These are phyloP conservation scores for Acer saccharum DNA, from an alignment of 345 rosid genomes.

Conservation along the genomic window DNA sequence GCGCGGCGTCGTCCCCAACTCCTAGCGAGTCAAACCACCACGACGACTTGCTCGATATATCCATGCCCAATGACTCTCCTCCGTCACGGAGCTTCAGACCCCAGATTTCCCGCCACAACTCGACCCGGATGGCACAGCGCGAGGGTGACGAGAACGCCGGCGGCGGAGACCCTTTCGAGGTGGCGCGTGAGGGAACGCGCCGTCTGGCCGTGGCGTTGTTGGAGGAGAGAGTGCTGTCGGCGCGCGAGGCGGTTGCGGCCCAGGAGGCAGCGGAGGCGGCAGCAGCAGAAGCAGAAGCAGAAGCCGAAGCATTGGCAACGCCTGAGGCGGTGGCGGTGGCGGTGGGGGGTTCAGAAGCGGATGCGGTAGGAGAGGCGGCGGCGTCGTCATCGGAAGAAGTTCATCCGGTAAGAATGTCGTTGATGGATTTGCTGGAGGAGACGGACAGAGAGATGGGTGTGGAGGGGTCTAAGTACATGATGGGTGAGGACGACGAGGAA, in stretches of 20 bases:
- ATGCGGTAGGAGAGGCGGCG: slow-evolving; percentile 15
- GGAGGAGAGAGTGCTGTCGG: slow-evolving; percentile 74
- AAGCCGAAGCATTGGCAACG: slow-evolving; percentile 56
- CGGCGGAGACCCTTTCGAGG: slow-evolving; percentile 25
- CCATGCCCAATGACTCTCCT: slow-evolving; percentile 32
- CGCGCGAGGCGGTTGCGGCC: slow-evolving; percentile 79
- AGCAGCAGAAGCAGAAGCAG: slow-evolving; percentile 11
- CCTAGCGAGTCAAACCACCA: slow-evolving; percentile 22
- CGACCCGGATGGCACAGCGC: slow-evolving; percentile 32
- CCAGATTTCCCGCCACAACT: slow-evolving; percentile 52
- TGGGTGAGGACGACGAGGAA: slow-evolving; percentile 43
- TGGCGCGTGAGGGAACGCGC: slow-evolving; percentile 39
- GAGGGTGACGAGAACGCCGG: slow-evolving; percentile 29
- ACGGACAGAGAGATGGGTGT: slow-evolving; percentile 71
- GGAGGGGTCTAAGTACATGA: slow-evolving; percentile 55
- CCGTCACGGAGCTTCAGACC: slow-evolving; percentile 45
- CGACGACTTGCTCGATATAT: slow-evolving; percentile 29
- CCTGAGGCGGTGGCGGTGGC: slow-evolving; percentile 34
- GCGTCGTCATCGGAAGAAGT: slow-evolving; percentile 11
- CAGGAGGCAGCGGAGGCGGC: slow-evolving; percentile 74
- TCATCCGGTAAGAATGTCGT: slow-evolving; percentile 67
- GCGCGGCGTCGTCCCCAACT: slow-evolving; percentile 32
- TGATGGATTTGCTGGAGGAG: slow-evolving; percentile 89
- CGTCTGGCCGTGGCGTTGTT: slow-evolving; percentile 45
- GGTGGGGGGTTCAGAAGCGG: slow-evolving; percentile 30